phyloP scores from a whole-genome alignment of 2,329 filamentous ascomycete species.

The Ceratocystis albifundus region DNA sequence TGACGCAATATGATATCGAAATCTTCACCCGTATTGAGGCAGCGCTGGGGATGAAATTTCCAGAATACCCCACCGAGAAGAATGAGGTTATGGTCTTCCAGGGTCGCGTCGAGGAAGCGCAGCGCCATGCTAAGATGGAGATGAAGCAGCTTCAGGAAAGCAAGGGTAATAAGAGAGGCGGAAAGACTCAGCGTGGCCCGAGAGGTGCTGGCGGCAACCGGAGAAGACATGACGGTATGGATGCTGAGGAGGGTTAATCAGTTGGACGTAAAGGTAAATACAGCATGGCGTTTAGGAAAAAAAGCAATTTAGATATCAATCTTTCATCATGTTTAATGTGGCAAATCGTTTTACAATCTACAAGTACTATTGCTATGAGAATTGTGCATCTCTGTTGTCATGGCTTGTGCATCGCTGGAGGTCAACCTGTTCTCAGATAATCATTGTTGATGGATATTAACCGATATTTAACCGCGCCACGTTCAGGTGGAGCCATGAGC shows the following conservation, averaged over 20 bases:
- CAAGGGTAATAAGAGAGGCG: constrained; percentile 44
- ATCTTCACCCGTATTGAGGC: constrained; percentile 72
- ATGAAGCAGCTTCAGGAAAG: constrained; percentile 72
- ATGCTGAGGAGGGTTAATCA: constrained; percentile 56
- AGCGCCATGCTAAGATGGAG: constrained; percentile 64
- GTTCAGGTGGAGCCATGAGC: constrained; percentile 8
- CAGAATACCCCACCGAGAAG: constrained; percentile 57
- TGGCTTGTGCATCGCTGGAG: too few species aligned
- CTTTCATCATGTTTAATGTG: constrained; percentile 2
- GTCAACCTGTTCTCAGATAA: neutral
- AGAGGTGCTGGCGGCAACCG: constrained; percentile 32
- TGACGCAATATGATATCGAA: constrained; percentile 81
- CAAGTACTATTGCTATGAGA: neutral
- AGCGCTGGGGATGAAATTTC: constrained; percentile 65
- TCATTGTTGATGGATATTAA: neutral
- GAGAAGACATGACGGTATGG: constrained; percentile 51
- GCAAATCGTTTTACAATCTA: neutral
- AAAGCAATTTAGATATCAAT: constrained; percentile 6
- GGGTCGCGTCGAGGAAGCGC: constrained; percentile 67
- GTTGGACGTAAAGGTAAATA: neutral
- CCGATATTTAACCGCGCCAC: constrained; percentile 15
- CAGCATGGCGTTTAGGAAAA: constrained; percentile 4
- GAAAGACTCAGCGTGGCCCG: constrained; percentile 32
- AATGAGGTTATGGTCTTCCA: constrained; percentile 79
- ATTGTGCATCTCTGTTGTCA: neutral